Evolutionary conservation across 2,329 filamentous ascomycete genomes (phyloP).

Genomic region (Xylariaceae sp.): DNA sequence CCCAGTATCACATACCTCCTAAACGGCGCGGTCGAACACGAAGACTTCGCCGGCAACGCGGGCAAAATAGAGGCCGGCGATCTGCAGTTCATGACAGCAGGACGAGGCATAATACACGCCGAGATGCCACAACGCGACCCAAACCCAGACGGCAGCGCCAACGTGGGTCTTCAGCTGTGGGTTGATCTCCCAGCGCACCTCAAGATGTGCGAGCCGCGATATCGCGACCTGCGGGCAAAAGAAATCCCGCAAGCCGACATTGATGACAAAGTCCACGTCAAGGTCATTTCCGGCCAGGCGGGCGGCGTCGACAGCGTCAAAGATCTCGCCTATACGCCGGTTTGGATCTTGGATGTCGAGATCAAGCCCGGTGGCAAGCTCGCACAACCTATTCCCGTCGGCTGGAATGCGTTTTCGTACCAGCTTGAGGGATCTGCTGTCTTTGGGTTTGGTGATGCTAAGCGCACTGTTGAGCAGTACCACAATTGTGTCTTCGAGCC

Average conservation of each 20-base stretch:
- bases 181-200: constrained; percentile 81
- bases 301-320: constrained; percentile 83
- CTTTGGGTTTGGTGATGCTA: constrained; percentile 55
- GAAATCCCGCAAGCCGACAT: constrained; percentile 77
- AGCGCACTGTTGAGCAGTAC: constrained; percentile 62
- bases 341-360: constrained; percentile 89
- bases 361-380: constrained; percentile 77
- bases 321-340: constrained; percentile 91
- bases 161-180: constrained; percentile 91
- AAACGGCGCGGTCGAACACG: constrained; percentile 54
- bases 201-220: constrained; percentile 87
- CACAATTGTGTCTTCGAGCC: constrained; percentile 89
- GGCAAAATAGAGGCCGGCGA: constrained; percentile 87
- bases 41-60: constrained; percentile 42
- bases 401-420: constrained; percentile 91
- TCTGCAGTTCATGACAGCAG: constrained; percentile 97
- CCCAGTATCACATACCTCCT: constrained; percentile 62
- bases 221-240: constrained; percentile 74
- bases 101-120: constrained; percentile 86
- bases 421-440: constrained; percentile 70
- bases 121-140: constrained; percentile 76
- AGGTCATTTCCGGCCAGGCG: constrained; percentile 84
- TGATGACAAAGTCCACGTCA: constrained; percentile 74
- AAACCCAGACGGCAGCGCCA: constrained; percentile 71
- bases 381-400: constrained; percentile 69